Evolutionary conservation across 1,284 basidiomycete species (phyloP), one percentile per base, ranked within the genome.

Genomic region (Dichomitus squalens): DNA sequence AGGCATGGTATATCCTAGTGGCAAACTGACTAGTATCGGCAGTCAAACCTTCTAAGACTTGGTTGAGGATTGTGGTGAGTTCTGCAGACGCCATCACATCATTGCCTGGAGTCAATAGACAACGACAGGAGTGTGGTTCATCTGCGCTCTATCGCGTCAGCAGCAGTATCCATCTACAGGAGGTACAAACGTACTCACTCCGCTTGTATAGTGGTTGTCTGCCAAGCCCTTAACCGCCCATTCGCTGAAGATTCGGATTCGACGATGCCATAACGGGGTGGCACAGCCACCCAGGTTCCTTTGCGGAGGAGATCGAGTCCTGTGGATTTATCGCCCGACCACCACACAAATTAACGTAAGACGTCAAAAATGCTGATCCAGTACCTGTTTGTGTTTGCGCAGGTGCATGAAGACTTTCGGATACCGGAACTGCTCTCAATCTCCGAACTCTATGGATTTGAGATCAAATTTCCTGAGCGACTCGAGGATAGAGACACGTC

Each of bases 321-420:
- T 29, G 6, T 31, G 29, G 25, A 9, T 29, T 12, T 21, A 18
- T 31, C 44, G 11, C 20, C 44, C 31, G 44, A 31, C 29, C 44
- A 47, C 31, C 41, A 36, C 9, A 18, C 14, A 31, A 34, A 33
- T 49, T 44, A 16, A 20, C 21, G 48, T 20, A 18, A 35, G 12
- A 41, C 29, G 29, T 31, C 6, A 6, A 36, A 18, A 4, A 64
- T 64, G 62, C 51, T 53, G 18, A 65, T 66, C 29, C 73, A 77
- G 58, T 94, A 88, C 71, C 79, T 95, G 49, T 75, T 95, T 51
- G 79, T 89, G 47, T 91, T 93, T 70, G 91, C 92, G 1, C 90
- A 92, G 71, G 82, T 81, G 8, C 92, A 95, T 68, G 77, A 82
- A 31, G 87, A 90, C 39, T 96, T 95, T 69, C 80, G 93, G 21